Evolutionary conservation across 2,329 filamentous ascomycete species (phyloP), one percentile per base, ranked within the genome.

Genomic region (Pseudogymnoascus sp.): DNA sequence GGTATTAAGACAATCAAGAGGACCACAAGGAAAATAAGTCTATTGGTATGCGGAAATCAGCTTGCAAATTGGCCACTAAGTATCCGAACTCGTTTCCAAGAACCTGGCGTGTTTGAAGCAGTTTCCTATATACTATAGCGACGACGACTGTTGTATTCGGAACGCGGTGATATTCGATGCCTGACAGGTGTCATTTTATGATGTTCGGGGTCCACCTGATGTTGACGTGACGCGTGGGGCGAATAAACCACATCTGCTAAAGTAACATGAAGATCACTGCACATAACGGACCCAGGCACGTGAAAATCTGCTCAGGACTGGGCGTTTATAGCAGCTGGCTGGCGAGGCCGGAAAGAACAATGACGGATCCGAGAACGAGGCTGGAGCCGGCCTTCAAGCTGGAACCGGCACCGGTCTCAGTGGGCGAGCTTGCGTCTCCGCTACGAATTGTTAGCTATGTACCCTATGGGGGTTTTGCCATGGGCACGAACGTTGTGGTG

Each of bases 401-500:
- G 17, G 35, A 59, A 13, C 58, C 58, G n/a, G 58, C 58, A 39
- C 58, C 58, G 35, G 58, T 59, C 13, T 4, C 15, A 12, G 31
- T 13, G 21, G 58, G 33, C 4, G 58, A 59, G 12, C 21, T 15
- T 5, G 33, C 12, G 8, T 17, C 35, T 27, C 21, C 38, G 21
- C 58, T 55, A 29, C 7, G n/a, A 55, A 33, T 55, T 55, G 48
- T 55, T 55, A 55, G 48, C 29, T 33, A 55, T 55, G 29, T 17
- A 55, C 33, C 48, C n/a, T 5, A 12, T 7, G 17, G 10, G 48
- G 15, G 10, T 33, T 55, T 17, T 33, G 7, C 9, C n/a, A 55
- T 58, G 41, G 42, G 13, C 25, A 59, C 60, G 12, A 59, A 61
- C 60, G 60, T 61, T 29, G 62, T 35, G 51, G 29, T 33, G 41